These are phyloP conservation scores for Candida dubliniensis DNA, from an alignment of 1,139 yeast genomes.

Conservation along the genomic window DNA sequence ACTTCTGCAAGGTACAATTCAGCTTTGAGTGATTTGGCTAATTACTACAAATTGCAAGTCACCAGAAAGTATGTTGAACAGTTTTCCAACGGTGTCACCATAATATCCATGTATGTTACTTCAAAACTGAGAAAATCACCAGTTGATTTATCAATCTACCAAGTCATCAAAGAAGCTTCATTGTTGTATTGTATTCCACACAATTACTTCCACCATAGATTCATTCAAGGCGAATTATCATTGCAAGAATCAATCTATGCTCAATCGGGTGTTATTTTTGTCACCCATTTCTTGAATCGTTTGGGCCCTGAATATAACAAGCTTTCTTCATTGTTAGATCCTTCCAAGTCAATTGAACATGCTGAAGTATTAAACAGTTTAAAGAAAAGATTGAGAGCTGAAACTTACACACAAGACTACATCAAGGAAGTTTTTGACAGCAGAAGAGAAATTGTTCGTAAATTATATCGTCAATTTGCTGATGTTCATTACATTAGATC, in stretches of 20 bases:
- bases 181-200: conserved; percentile 89
- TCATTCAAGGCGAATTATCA: conserved; percentile 76
- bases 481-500: conserved; percentile 82
- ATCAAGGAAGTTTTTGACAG: conserved; percentile 75
- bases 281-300: conserved; percentile 90
- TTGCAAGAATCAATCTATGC: conserved; percentile 94
- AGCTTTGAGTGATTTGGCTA: conserved; percentile 84
- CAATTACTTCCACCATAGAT: conserved; percentile 73
- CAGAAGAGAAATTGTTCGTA: conserved; percentile 72
- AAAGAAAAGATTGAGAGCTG: conserved; percentile 88
- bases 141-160: conserved; percentile 78
- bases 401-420: conserved; percentile 86
- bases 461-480: conserved; percentile 89
- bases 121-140: conserved; percentile 47
- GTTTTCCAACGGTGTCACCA: conserved; percentile 83
- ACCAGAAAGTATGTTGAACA: conserved; percentile 94
- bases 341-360: conserved; percentile 58
- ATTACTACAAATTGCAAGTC: conserved; percentile 82
- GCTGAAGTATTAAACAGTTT: conserved; percentile 76
- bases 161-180: conserved; percentile 92
- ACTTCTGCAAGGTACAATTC: conserved; percentile 86
- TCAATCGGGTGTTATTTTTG: conserved; percentile 90
- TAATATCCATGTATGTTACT: conserved; percentile 81
- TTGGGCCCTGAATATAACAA: conserved; percentile 88
- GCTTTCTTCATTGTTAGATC: conserved; percentile 62